Evolutionary conservation across 129 eudicot species (phyloP).

Genomic region (Flaveria bidentis): DNA sequence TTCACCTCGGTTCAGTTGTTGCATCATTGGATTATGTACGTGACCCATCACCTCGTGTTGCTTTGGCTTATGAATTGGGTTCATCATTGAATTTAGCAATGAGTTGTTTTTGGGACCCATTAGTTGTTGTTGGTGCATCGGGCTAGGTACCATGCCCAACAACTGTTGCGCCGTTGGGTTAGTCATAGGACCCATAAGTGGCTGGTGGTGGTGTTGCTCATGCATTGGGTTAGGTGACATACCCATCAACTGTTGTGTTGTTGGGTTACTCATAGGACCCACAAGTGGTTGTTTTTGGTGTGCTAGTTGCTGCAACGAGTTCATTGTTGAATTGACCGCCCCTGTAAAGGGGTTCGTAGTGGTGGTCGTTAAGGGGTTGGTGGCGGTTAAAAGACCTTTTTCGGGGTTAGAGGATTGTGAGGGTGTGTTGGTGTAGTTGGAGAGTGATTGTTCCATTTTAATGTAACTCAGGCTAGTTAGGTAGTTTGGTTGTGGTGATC

Average conservation of each 20-base stretch:
- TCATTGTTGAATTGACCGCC: conserved; percentile 26
- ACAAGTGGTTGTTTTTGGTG: conserved; percentile 10
- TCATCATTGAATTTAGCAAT: conserved; percentile 26
- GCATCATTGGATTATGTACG: conserved; percentile 30
- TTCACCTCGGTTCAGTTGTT: conserved; percentile 36
- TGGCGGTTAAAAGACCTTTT: conserved; percentile 27
- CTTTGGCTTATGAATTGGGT: conserved; percentile 24
- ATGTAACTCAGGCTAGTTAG: not conserved
- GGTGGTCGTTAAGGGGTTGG: conserved; percentile 21
- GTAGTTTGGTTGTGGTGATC: conserved; percentile 26
- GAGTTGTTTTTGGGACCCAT: conserved; percentile 38
- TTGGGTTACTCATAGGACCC: not conserved
- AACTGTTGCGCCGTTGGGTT: conserved; percentile 38
- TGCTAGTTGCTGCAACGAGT: conserved; percentile 16
- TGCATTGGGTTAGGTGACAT: no score
- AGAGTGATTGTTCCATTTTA: conserved; percentile 26
- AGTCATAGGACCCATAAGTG: conserved; percentile 35
- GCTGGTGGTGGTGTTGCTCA: conserved; percentile 17
- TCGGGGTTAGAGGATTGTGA: conserved; percentile 37
- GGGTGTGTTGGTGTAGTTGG: conserved; percentile 27
- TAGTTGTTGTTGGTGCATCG: conserved; percentile 35
- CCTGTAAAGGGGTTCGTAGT: conserved; percentile 32
- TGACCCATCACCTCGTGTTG: conserved; percentile 29
- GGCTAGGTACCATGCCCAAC: conserved; percentile 21
- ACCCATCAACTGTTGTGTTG: not conserved